These are phyloP conservation scores for Verticillium zaregamsianum DNA, from an alignment of 2,329 filamentous ascomycete genomes.

Conservation along the genomic window DNA sequence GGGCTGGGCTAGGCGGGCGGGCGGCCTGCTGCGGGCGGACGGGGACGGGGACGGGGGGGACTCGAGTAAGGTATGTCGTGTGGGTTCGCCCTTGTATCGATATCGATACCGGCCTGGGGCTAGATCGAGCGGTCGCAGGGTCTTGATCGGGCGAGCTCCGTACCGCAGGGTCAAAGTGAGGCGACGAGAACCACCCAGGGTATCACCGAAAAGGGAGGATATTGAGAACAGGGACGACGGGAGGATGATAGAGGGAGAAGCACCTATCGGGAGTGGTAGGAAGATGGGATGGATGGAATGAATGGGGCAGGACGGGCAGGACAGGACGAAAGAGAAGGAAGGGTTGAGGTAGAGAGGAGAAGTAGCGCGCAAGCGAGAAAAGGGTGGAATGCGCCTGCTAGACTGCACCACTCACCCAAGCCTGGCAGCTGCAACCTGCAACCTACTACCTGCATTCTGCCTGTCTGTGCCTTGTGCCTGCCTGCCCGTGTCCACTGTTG, in stretches of 20 bases:
- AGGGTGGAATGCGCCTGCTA: slow-evolving; percentile 9
- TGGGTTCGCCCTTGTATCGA: not conserved
- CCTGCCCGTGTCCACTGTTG: not conserved
- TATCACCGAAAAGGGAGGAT: not conserved
- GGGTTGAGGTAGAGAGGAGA: not conserved
- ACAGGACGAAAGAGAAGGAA: slow-evolving; percentile 2
- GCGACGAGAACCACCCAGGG: not conserved
- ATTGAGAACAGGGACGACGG: not conserved
- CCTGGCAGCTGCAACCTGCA: no score
- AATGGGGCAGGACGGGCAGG: slow-evolving; percentile 1
- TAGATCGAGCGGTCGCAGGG: not conserved
- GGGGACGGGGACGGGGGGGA: not conserved
- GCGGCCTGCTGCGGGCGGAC: not conserved
- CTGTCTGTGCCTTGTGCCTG: not conserved
- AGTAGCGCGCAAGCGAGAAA: not conserved
- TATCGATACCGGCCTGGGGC: not conserved
- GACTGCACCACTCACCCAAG: not conserved
- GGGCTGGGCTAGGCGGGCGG: not conserved
- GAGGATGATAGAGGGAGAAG: not conserved
- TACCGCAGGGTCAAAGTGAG: not conserved
- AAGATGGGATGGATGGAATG: not conserved
- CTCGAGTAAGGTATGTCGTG: not conserved
- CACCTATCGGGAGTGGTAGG: not conserved
- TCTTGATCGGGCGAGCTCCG: not conserved
- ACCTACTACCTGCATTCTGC: not conserved